Percentiles rank a stretch among this genome's conserved stretches.
Conservation (phyloP, 257 asterid species). For the Solanum infundibuliforme region DNA sequence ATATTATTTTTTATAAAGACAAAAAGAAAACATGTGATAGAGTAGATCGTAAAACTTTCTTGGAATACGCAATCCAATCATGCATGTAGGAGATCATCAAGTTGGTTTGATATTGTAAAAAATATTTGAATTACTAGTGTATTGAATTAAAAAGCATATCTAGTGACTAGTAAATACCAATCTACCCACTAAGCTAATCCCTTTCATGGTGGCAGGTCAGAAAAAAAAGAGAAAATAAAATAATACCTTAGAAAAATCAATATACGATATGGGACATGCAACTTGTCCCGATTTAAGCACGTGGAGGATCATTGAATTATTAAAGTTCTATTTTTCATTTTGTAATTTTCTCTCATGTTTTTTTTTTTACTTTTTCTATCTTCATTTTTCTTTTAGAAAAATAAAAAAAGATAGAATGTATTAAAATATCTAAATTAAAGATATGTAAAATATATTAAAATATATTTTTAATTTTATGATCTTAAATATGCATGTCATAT, state of each 20-base stretch:
- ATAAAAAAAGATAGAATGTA: too few relatives aligned
- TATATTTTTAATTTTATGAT: too few relatives aligned
- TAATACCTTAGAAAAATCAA: background rate
- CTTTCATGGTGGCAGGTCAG: background rate
- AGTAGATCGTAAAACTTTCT: background rate
- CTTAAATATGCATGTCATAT: too few relatives aligned
- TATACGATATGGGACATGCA: background rate
- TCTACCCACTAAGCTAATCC: background rate
- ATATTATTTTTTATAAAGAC: background rate
- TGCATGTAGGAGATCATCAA: background rate
- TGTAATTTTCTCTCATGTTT: too few relatives aligned
- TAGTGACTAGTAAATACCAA: background rate
- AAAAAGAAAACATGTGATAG: background rate
- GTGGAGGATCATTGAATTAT: background rate
- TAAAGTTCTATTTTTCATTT: too few relatives aligned
- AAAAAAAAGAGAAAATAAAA: background rate
- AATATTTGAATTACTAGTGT: background rate
- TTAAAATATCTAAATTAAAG: too few relatives aligned
- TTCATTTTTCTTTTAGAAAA: too few relatives aligned
- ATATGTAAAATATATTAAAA: too few relatives aligned
- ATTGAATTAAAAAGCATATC: background rate
- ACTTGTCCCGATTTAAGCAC: background rate
- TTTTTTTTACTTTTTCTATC: too few relatives aligned
- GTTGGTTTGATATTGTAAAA: background rate
- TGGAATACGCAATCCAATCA: background rate